A percentile compares a stretch with the other conserved stretches of the same genome.
phyloP scores from a whole-genome alignment of 2,329 filamentous ascomycete species.

The Mariannaea elegans region DNA sequence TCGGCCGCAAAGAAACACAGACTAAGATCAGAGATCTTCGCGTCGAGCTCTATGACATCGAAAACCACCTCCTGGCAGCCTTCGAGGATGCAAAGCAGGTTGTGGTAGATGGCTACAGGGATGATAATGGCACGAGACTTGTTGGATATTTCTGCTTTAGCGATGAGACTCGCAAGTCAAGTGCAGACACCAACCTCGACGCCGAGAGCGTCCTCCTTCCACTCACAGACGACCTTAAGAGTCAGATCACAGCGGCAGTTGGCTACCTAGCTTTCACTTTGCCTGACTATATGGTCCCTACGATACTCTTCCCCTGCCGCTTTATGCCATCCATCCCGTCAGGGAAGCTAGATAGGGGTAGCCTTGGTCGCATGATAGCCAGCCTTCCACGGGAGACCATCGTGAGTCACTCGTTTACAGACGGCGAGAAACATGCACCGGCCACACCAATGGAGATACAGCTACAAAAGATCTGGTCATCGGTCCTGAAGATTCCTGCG shows the following conservation, averaged over 20 bases:
- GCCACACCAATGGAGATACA: conserved; percentile 2
- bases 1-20: conserved; percentile 62
- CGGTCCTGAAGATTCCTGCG: conserved; percentile 38
- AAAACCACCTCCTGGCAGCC: conserved; percentile 14
- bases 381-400: neutral
- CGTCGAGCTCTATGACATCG: conserved; percentile 27
- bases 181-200: conserved; percentile 25
- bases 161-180: conserved; percentile 22
- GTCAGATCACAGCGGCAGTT: neutral
- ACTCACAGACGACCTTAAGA: neutral
- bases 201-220: neutral
- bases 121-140: neutral
- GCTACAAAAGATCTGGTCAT: conserved; percentile 47
- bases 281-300: too few relatives aligned
- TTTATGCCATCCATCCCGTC: too few relatives aligned
- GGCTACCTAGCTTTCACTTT: too few relatives aligned
- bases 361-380: conserved; percentile 2
- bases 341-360: conserved; percentile 24
- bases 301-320: too few relatives aligned
- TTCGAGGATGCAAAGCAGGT: conserved; percentile 2
- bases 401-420: conserved; percentile 4
- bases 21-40: conserved; percentile 64
- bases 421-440: neutral
- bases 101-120: conserved; percentile 1
- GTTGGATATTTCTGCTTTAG: neutral